Evolutionary conservation across 352 stramenopile genomes (phyloP).

Genomic region (Elongisporangium undulatum): DNA sequence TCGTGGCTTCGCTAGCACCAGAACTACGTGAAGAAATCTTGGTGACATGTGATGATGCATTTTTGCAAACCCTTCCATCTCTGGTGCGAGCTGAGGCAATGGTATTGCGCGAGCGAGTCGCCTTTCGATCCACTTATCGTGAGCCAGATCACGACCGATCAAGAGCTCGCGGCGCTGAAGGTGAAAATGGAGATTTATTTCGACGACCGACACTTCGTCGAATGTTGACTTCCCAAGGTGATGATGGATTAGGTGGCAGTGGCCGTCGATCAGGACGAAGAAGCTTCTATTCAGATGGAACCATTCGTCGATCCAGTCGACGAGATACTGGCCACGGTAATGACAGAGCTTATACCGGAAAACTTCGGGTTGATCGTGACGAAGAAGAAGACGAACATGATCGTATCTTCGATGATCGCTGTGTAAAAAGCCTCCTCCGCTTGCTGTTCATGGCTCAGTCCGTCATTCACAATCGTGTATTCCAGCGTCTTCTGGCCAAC

Average conservation of each 20-base stretch:
- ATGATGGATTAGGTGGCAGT: slow-evolving; percentile 31
- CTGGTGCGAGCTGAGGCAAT: slow-evolving; percentile 95
- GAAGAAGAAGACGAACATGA: slow-evolving; percentile 61
- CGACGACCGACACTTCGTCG: slow-evolving; percentile 68
- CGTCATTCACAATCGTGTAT: slow-evolving; percentile 76
- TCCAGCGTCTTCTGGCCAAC: slow-evolving; percentile 74
- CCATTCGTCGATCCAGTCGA: slow-evolving; percentile 26
- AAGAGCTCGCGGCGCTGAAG: slow-evolving; percentile 27
- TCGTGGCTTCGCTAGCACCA: slow-evolving; percentile 94
- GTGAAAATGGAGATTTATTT: slow-evolving; percentile 63
- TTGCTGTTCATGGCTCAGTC: slow-evolving; percentile 82
- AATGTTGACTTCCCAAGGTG: slow-evolving; percentile 74
- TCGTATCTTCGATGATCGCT: slow-evolving; percentile 63
- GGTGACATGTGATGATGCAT: slow-evolving; percentile 93
- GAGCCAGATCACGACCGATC: slow-evolving; percentile 23
- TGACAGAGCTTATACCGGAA: slow-evolving; percentile 30
- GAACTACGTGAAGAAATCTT: slow-evolving; percentile 97
- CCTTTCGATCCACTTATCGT: slow-evolving; percentile 68
- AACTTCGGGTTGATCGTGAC: slow-evolving; percentile 69
- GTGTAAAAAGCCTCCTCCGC: slow-evolving; percentile 59
- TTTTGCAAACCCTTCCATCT: slow-evolving; percentile 93
- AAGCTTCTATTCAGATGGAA: slow-evolving; percentile 36
- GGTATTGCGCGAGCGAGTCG: slow-evolving; percentile 91
- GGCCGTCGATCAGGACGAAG: slow-evolving; percentile 37
- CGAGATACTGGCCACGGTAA: slow-evolving; percentile 28